These are phyloP conservation scores for Vicia sativa DNA, from an alignment of 306 rosid species.

Conservation along the genomic window DNA sequence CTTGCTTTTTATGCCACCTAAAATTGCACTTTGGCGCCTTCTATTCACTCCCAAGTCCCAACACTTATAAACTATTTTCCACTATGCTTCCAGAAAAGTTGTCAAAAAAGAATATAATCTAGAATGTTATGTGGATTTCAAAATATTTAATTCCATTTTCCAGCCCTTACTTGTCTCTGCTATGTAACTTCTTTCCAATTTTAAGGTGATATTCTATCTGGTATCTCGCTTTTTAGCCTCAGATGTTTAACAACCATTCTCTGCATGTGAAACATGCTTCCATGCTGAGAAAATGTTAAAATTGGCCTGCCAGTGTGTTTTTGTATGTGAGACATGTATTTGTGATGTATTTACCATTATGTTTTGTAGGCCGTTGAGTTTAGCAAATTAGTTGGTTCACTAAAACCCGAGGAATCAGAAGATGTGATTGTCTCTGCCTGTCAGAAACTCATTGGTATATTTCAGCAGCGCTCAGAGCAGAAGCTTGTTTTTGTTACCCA, in stretches of 20 bases:
- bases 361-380: slow-evolving; percentile 89
- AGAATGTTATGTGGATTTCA: slow-evolving; percentile 21
- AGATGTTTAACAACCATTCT: slow-evolving; percentile 9
- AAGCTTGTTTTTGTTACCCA: slow-evolving; percentile 86
- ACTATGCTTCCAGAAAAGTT: background rate
- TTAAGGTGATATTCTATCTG: slow-evolving; percentile 17
- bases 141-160: background rate
- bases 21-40: slow-evolving; percentile 17
- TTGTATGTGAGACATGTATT: slow-evolving; percentile 32
- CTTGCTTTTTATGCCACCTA: slow-evolving; percentile 23
- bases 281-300: slow-evolving; percentile 13
- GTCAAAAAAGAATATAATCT: background rate
- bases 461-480: slow-evolving; percentile 90
- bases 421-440: slow-evolving; percentile 85
- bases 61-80: slow-evolving; percentile 1
- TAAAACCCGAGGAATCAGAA: slow-evolving; percentile 87
- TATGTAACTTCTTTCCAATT: slow-evolving; percentile 19
- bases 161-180: background rate
- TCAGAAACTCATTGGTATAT: slow-evolving; percentile 82
- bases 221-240: slow-evolving; percentile 26
- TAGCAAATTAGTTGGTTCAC: slow-evolving; percentile 79
- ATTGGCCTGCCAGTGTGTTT: slow-evolving; percentile 13
- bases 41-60: slow-evolving; percentile 6
- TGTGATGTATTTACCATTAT: slow-evolving; percentile 35
- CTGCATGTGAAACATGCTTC: slow-evolving; percentile 25